phyloP scores from a whole-genome alignment of 2,329 filamentous ascomycete species.

The Xylaria sp. region DNA sequence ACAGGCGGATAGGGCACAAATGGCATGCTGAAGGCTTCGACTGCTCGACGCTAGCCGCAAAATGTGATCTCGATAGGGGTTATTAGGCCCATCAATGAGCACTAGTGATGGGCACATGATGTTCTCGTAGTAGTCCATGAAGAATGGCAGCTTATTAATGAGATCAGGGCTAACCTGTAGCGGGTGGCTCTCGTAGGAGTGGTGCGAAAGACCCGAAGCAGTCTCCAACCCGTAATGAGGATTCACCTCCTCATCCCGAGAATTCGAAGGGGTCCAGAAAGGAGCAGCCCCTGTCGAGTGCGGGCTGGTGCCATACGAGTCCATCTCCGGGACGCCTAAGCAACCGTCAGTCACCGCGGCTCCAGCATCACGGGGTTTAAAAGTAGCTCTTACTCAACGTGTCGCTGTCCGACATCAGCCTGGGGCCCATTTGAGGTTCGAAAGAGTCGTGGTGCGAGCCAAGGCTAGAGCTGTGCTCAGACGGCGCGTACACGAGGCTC shows the following conservation, averaged over 20 bases:
- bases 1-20: slow-evolving; percentile 88
- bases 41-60: slow-evolving; percentile 81
- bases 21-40: slow-evolving; percentile 88
- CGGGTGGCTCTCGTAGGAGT: slow-evolving; percentile 57
- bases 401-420: slow-evolving; percentile 66
- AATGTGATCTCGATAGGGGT: slow-evolving; percentile 87
- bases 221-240: slow-evolving; percentile 55
- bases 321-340: slow-evolving; percentile 64
- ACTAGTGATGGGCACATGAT: slow-evolving; percentile 93
- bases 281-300: slow-evolving; percentile 57
- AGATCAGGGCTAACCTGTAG: slow-evolving; percentile 69
- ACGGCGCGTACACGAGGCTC: slow-evolving; percentile 69
- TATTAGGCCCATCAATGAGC: slow-evolving; percentile 85
- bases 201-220: slow-evolving; percentile 61
- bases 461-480: slow-evolving; percentile 70
- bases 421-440: slow-evolving; percentile 65
- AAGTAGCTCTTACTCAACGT: slow-evolving; percentile 63
- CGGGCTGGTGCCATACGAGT: slow-evolving; percentile 63
- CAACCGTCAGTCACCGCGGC: slow-evolving; percentile 48
- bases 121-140: slow-evolving; percentile 94
- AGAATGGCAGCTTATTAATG: slow-evolving; percentile 83
- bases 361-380: slow-evolving; percentile 39
- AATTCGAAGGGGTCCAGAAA: slow-evolving; percentile 59
- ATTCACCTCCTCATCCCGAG: slow-evolving; percentile 58
- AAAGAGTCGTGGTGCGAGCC: slow-evolving; percentile 69